These are phyloP conservation scores for Starmerella apis DNA, from an alignment of 805 yeast species.

Conservation along the genomic window DNA sequence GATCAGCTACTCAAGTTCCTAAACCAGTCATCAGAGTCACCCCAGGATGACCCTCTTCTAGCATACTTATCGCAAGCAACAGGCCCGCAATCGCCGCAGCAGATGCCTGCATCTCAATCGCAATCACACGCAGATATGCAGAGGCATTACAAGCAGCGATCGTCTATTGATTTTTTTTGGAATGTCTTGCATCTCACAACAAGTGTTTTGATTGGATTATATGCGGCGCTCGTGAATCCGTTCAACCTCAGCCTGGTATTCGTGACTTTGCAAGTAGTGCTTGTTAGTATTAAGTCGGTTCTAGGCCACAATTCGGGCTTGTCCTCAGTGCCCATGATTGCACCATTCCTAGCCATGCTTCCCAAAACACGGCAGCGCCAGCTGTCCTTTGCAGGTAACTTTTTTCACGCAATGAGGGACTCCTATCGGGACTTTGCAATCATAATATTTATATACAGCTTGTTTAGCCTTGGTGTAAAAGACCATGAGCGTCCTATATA, in stretches of 20 bases:
- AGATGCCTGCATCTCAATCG: neutral
- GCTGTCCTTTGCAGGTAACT: constrained; percentile 20
- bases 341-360: constrained; percentile 26
- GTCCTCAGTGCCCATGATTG: constrained; percentile 23
- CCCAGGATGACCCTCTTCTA: constrained; percentile 9
- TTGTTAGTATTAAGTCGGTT: constrained; percentile 24
- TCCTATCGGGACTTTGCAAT: constrained; percentile 27
- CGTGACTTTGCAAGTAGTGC: constrained; percentile 22
- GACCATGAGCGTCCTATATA: constrained; percentile 4
- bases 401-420: constrained; percentile 16
- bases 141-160: constrained; percentile 3
- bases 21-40: neutral
- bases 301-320: constrained; percentile 24
- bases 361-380: constrained; percentile 27
- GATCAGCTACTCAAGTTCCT: constrained; percentile 10
- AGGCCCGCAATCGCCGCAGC: constrained; percentile 5
- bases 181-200: constrained; percentile 21
- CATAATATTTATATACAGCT: constrained; percentile 27
- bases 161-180: constrained; percentile 10
- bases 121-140: neutral
- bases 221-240: constrained; percentile 22
- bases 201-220: constrained; percentile 23
- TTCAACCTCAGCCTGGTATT: constrained; percentile 22
- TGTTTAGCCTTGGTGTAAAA: constrained; percentile 15
- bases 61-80: constrained; percentile 5